A percentile compares a stretch with the other conserved stretches of the same genome.
These are phyloP conservation scores for Amoeboaphelidium occidentale DNA, from an alignment of 371 early-diverging fungal genomes.

Conservation along the genomic window DNA sequence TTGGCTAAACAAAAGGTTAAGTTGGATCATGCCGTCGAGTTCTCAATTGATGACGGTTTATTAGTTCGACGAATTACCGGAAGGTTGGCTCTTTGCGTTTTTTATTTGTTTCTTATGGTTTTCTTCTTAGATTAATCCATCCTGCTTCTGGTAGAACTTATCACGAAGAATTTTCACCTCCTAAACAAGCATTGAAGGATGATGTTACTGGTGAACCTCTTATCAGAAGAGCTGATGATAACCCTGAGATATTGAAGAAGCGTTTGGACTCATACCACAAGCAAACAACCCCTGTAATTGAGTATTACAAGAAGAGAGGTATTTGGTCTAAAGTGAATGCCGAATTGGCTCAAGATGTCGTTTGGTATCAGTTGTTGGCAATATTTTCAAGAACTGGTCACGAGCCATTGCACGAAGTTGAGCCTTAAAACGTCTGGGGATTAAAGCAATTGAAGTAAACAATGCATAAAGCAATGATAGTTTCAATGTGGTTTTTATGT, in stretches of 20 bases:
- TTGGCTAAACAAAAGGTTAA: constrained; percentile 48
- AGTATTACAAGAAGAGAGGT: constrained; percentile 79
- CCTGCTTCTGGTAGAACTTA: constrained; percentile 76
- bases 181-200: constrained; percentile 70
- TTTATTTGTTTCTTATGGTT: constrained; percentile 4
- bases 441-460: no score
- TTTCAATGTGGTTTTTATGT: no score
- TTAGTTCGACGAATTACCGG: constrained; percentile 89
- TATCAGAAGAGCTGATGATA: constrained; percentile 92
- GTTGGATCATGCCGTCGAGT: constrained; percentile 74
- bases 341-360: constrained; percentile 55
- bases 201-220: constrained; percentile 93
- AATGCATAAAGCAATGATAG: no score
- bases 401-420: no score
- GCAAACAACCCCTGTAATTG: constrained; percentile 87
- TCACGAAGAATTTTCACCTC: constrained; percentile 84
- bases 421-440: no score
- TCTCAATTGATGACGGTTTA: constrained; percentile 74
- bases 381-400: constrained; percentile 26
- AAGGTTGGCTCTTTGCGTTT: no score
- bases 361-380: constrained; percentile 71
- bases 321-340: constrained; percentile 84
- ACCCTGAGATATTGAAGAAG: constrained; percentile 74
- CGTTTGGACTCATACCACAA: constrained; percentile 82
- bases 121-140: constrained; percentile 41